Base-by-base conservation (phyloP, 495 filamentous ascomycete species). In the Alectoria sarmentosa region DNA sequence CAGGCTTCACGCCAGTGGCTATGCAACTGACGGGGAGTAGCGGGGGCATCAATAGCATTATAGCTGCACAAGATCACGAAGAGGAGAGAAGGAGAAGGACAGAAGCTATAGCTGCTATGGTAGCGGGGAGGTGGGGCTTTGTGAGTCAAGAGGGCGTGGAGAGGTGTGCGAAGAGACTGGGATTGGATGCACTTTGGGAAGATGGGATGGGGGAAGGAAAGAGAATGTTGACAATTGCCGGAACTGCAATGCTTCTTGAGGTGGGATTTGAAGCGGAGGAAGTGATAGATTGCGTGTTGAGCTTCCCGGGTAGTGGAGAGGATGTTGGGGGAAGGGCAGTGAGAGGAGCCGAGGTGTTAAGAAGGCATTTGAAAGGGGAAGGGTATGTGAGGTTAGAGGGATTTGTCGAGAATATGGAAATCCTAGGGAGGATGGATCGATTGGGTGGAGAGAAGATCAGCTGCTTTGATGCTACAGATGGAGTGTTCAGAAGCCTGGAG, bases 401-500 rank as follows among this genome's bases (percentile, higher is more conserved):
- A 6, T 98, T 98, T 72, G 85, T 88, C 26, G 82, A 79, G 49
- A 97, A 96, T 74, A 76, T 98, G 55, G 87, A 90, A 69, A 83
- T 88, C 66, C 77, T 98, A 49, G 88, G 89, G 3, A 81, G 78
- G 11, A 78, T 95, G 66, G 94, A 98, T 72, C 87, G 84, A 68
- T 79, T 96, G 65, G 93, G 92, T 73, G 75, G 79, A 10, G 87
- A 86, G 39, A 84, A 84, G 28, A 79, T 96, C 14, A 94, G 92
- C 68, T 91, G 94, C 73, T 91, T 92, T 71, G 90, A 94, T 74
- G 94, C 92, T 9, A 80, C 97, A 21, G 88, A 88, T 38, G 91
- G 91, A 10, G 79, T 98, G 8, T 88, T 86, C 72, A 80, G 79
- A 58, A 88, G 86, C 66, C 73, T 93, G 37, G 72, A 76, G 28